A percentile compares a stretch with the other conserved stretches of the same genome.
Conservation (phyloP, 1,139 yeast species). For the Sugiyamaella grinbergsii region DNA sequence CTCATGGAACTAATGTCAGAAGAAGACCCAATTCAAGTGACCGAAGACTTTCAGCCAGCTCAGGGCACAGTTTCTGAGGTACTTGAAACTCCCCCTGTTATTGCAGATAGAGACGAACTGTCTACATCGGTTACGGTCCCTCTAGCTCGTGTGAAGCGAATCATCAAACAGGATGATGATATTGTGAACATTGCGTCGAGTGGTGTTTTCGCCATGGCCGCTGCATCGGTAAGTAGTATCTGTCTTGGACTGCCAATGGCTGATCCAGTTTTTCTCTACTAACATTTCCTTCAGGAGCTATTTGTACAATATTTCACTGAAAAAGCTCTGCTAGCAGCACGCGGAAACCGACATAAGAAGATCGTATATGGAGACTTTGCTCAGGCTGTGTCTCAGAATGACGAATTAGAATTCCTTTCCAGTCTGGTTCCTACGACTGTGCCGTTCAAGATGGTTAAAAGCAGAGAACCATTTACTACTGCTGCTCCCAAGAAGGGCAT, state of each 20-base stretch:
- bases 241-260: too few relatives aligned
- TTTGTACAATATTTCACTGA: conserved; percentile 80
- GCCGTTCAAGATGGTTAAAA: conserved; percentile 35
- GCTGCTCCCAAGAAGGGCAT: conserved; percentile 6
- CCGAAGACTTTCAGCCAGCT: not conserved
- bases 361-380: conserved; percentile 75
- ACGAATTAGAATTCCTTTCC: conserved; percentile 65
- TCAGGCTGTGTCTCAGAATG: conserved; percentile 65
- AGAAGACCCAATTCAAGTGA: not conserved
- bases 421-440: conserved; percentile 37
- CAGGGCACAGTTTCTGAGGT: not conserved
- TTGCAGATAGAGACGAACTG: not conserved
- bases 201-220: conserved; percentile 81
- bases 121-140: conserved; percentile 46
- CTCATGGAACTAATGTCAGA: not conserved
- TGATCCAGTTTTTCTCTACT: not conserved
- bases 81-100: not conserved
- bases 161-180: conserved; percentile 85
- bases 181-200: conserved; percentile 72
- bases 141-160: conserved; percentile 75
- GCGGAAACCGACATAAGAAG: conserved; percentile 69
- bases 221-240: conserved; percentile 58
- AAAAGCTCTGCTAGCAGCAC: conserved; percentile 72
- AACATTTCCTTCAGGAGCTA: conserved; percentile 49
- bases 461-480: conserved; percentile 12